These are phyloP conservation scores for Talaromyces nanjingensis DNA, from an alignment of 495 filamentous ascomycete species.

Conservation along the genomic window DNA sequence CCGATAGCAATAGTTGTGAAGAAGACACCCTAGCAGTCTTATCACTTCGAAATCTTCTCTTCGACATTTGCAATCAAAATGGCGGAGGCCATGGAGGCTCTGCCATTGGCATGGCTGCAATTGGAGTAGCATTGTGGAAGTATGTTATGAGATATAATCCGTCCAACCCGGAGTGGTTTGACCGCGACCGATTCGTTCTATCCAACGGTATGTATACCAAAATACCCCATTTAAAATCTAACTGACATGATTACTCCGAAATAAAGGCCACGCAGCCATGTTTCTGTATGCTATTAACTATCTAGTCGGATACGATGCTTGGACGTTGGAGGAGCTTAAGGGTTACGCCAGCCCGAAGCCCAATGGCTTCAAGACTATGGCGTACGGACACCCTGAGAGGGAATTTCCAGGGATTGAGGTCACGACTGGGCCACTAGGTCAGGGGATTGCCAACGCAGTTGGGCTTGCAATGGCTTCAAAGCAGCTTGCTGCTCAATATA, in stretches of 20 bases:
- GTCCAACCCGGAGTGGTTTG: slow-evolving; percentile 82
- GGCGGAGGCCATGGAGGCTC: slow-evolving; percentile 49
- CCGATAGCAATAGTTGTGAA: background rate
- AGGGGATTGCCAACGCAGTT: slow-evolving; percentile 51
- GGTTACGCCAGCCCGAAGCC: slow-evolving; percentile 35
- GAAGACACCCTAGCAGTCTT: slow-evolving; percentile 26
- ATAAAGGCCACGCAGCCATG: slow-evolving; percentile 35
- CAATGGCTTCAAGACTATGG: slow-evolving; percentile 24
- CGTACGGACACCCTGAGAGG: slow-evolving; percentile 46
- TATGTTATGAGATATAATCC: slow-evolving; percentile 92
- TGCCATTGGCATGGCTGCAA: slow-evolving; percentile 89
- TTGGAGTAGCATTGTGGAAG: slow-evolving; percentile 84
- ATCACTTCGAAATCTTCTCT: slow-evolving; percentile 34
- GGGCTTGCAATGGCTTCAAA: slow-evolving; percentile 50
- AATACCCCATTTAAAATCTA: background rate
- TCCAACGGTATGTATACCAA: slow-evolving; percentile 36
- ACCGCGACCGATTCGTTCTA: slow-evolving; percentile 87
- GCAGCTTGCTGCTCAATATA: slow-evolving; percentile 43
- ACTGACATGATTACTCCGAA: background rate
- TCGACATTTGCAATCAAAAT: slow-evolving; percentile 43
- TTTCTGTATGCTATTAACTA: slow-evolving; percentile 44
- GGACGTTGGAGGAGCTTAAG: slow-evolving; percentile 44
- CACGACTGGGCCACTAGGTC: slow-evolving; percentile 50
- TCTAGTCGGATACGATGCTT: slow-evolving; percentile 39
- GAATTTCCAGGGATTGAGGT: slow-evolving; percentile 46